Conservation (phyloP, 495 filamentous ascomycete genomes). For the Cryomyces antarcticus region DNA sequence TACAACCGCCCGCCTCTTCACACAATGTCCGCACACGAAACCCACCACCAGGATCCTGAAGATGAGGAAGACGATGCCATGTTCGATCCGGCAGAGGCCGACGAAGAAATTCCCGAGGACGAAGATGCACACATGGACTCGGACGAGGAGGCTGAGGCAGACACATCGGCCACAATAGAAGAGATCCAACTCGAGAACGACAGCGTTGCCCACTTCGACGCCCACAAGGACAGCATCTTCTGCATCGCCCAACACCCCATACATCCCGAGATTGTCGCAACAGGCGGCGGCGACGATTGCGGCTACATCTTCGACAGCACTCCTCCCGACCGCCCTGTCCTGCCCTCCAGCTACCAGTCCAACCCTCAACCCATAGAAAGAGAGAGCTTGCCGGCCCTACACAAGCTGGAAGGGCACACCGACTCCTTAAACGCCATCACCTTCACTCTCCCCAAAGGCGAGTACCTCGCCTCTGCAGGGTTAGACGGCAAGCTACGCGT, state of each 20-base stretch:
- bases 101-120: conserved; percentile 19
- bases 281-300: conserved; percentile 61
- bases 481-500: conserved; percentile 46
- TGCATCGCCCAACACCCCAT: conserved; percentile 81
- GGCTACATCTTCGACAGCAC: conserved; percentile 67
- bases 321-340: conserved; percentile 36
- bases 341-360: conserved; percentile 54
- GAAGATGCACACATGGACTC: conserved; percentile 30
- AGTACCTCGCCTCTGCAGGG: conserved; percentile 69
- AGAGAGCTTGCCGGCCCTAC: conserved; percentile 37
- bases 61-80: conserved; percentile 10
- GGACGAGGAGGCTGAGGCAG: conserved; percentile 33
- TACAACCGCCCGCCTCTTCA: neutral
- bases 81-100: conserved; percentile 20
- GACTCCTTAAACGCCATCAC: conserved; percentile 73
- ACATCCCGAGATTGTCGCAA: conserved; percentile 57
- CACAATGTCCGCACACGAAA: conserved; percentile 9
- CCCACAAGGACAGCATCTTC: conserved; percentile 74
- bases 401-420: conserved; percentile 64
- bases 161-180: conserved; percentile 19
- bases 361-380: conserved; percentile 37
- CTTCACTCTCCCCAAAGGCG: conserved; percentile 66
- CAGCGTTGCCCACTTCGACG: conserved; percentile 77
- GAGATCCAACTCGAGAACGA: conserved; percentile 75
- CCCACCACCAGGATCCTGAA: conserved; percentile 8